A percentile compares a stretch with the other conserved stretches of the same genome.
These are phyloP conservation scores for Eimeria maxima DNA, from an alignment of 169 alveolate genomes.

Conservation along the genomic window DNA sequence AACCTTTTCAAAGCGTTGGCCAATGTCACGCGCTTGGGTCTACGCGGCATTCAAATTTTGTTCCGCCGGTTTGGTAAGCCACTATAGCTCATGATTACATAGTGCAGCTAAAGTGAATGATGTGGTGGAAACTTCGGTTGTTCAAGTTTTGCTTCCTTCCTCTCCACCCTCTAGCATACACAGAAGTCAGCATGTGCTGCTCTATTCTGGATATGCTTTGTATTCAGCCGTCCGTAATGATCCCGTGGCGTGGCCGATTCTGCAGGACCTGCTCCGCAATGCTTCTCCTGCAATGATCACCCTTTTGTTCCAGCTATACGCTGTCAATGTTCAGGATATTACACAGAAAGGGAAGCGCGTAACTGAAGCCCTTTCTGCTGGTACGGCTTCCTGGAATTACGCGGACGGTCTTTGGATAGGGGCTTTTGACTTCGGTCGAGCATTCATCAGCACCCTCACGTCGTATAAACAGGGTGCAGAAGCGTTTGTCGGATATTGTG, in stretches of 20 bases:
- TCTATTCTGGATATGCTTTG: neutral
- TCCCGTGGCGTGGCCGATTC: constrained; percentile 52
- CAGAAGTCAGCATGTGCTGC: too few relatives aligned
- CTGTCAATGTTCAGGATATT: constrained; percentile 57
- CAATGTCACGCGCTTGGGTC: constrained; percentile 65
- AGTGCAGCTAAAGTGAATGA: neutral
- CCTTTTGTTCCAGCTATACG: constrained; percentile 78
- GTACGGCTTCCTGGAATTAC: constrained; percentile 74
- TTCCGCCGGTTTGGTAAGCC: constrained; percentile 58
- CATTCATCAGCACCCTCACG: constrained; percentile 31
- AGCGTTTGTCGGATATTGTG: constrained; percentile 55
- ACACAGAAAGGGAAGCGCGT: constrained; percentile 65
- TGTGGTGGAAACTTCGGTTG: neutral
- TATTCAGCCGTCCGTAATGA: constrained; percentile 67
- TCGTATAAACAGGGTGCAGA: constrained; percentile 40
- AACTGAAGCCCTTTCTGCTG: constrained; percentile 69
- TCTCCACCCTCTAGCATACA: neutral
- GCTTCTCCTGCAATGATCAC: constrained; percentile 77
- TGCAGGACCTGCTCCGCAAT: constrained; percentile 64
- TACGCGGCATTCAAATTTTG: constrained; percentile 59
- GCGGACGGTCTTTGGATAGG: constrained; percentile 80
- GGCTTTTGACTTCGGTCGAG: constrained; percentile 69
- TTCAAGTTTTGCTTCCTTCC: neutral
- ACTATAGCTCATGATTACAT: neutral
- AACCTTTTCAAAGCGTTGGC: constrained; percentile 38